phyloP scores from a whole-genome alignment of 495 filamentous ascomycete species.

The Hypoxylon intermedium region DNA sequence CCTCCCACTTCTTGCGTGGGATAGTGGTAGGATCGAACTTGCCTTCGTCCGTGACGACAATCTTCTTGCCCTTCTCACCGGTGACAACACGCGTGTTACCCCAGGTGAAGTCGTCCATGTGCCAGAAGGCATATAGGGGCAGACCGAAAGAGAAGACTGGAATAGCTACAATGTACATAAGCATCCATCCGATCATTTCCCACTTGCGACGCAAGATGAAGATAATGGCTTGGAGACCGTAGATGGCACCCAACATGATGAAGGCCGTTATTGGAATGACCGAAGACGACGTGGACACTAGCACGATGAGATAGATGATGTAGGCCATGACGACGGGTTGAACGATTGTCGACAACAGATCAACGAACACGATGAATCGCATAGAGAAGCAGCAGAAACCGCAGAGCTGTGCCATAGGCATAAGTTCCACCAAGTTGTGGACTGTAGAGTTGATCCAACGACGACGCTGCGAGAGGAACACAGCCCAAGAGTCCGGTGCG shows the following conservation, averaged over 20 bases:
- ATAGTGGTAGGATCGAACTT: slow-evolving; percentile 95
- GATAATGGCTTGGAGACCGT: slow-evolving; percentile 95
- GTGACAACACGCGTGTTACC: slow-evolving; percentile 96
- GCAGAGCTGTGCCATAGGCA: slow-evolving; percentile 90
- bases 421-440: slow-evolving; percentile 95
- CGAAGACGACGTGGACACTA: slow-evolving; percentile 64
- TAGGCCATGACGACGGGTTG: slow-evolving; percentile 94
- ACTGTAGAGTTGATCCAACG: slow-evolving; percentile 99
- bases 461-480: slow-evolving; percentile 97
- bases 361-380: slow-evolving; percentile 96
- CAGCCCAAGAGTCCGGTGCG: slow-evolving; percentile 88
- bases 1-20: slow-evolving; percentile 98
- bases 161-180: slow-evolving; percentile 90
- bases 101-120: slow-evolving; percentile 99
- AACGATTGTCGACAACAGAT: slow-evolving; percentile 88
- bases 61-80: slow-evolving; percentile 90
- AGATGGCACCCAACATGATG: slow-evolving; percentile 89
- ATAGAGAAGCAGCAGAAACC: slow-evolving; percentile 99
- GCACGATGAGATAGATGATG: slow-evolving; percentile 84
- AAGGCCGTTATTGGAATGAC: slow-evolving; percentile 83
- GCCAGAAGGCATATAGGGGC: slow-evolving; percentile 96
- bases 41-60: slow-evolving; percentile 95
- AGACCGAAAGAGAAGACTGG: slow-evolving; percentile 91
- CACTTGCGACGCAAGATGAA: slow-evolving; percentile 96
- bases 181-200: slow-evolving; percentile 99